Evolutionary conservation across 2,329 filamentous ascomycete species (phyloP).

Genomic region (Neofusicoccum sp.): DNA sequence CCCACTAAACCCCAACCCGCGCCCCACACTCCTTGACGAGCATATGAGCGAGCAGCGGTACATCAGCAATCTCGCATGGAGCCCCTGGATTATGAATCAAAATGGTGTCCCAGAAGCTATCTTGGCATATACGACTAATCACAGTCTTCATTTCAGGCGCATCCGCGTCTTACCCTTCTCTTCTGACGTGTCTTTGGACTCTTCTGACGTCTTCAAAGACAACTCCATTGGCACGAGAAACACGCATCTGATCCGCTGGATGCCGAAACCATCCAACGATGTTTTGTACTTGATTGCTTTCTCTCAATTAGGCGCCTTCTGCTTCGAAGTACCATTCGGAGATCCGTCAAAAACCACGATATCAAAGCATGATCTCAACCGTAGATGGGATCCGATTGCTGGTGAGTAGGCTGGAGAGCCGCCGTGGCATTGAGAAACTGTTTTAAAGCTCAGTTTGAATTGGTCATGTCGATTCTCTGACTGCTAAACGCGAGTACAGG

Average conservation of each 20-base stretch:
- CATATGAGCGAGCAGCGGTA: constrained; percentile 32
- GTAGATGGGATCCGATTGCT: constrained; percentile 43
- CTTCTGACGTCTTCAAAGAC: background rate
- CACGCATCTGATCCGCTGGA: constrained; percentile 11
- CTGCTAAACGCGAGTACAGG: constrained; percentile 24
- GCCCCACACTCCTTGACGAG: constrained; percentile 27
- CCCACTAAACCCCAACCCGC: background rate
- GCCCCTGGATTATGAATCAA: constrained; percentile 33
- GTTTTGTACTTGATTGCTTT: constrained; percentile 33
- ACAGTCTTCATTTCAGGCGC: constrained; percentile 17
- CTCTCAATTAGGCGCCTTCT: constrained; percentile 27
- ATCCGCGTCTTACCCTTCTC: constrained; percentile 1
- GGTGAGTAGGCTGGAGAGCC: constrained; percentile 23
- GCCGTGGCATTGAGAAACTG: background rate
- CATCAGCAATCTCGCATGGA: constrained; percentile 39
- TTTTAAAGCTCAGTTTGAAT: no score
- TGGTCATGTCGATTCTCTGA: background rate
- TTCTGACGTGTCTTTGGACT: background rate
- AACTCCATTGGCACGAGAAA: background rate
- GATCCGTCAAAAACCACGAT: constrained; percentile 27
- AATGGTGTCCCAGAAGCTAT: constrained; percentile 28
- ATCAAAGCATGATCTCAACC: constrained; percentile 36
- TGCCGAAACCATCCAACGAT: background rate
- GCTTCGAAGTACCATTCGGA: constrained; percentile 25
- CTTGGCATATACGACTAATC: constrained; percentile 37